Evolutionary conservation across 148 eudicot genomes (phyloP).

Genomic region (Vaccinium macrocarpon): DNA sequence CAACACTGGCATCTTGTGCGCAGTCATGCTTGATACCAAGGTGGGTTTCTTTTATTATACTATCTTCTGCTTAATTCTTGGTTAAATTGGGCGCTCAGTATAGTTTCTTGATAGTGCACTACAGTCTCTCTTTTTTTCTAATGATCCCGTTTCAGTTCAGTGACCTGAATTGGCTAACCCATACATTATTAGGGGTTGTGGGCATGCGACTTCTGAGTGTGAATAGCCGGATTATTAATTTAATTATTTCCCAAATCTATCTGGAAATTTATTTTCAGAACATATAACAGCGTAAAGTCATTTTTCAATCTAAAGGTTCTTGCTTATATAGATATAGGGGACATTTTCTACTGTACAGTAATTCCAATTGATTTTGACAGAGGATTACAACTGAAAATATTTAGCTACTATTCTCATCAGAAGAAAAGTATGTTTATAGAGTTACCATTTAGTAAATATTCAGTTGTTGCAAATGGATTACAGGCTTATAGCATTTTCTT

Average conservation of each 20-base stretch:
- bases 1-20: constrained; percentile 60
- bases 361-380: neutral
- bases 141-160: neutral
- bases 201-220: neutral
- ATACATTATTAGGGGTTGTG: neutral
- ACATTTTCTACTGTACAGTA: neutral
- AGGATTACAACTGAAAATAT: neutral
- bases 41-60: constrained; percentile 16
- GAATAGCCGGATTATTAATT: neutral
- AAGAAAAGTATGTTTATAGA: neutral
- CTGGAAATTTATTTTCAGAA: neutral
- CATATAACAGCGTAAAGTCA: neutral
- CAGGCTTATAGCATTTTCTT: neutral
- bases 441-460: neutral
- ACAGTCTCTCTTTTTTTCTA: neutral
- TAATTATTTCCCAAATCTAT: neutral
- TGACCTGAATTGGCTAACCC: neutral
- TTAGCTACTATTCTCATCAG: neutral
- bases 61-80: neutral
- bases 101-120: neutral
- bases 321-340: neutral
- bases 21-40: constrained; percentile 79
- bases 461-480: neutral
- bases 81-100: neutral
- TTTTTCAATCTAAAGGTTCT: neutral